These are phyloP conservation scores for Debaryomyces singareniensis DNA, from an alignment of 1,139 yeast genomes.

Conservation along the genomic window DNA sequence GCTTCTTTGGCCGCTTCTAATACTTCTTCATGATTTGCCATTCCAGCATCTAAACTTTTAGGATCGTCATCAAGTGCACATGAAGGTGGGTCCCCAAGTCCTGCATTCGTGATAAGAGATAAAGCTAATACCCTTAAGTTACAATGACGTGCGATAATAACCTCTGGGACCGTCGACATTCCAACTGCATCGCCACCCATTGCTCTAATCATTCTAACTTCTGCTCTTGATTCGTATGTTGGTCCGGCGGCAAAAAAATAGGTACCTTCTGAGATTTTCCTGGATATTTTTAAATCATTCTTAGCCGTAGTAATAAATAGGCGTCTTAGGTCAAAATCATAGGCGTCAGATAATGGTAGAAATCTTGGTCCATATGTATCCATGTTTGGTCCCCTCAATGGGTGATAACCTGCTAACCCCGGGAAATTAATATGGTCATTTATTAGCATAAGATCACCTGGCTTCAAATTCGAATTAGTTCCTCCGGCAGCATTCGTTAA, in stretches of 20 bases:
- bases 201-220: constrained; percentile 64
- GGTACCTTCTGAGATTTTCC: constrained; percentile 79
- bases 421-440: constrained; percentile 87
- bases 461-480: constrained; percentile 52
- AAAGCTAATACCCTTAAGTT: constrained; percentile 79
- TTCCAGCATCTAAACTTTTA: constrained; percentile 58
- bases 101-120: constrained; percentile 80
- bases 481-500: constrained; percentile 98
- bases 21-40: constrained; percentile 88
- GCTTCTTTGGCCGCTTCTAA: constrained; percentile 77
- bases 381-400: constrained; percentile 83
- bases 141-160: constrained; percentile 83
- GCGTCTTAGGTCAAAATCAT: constrained; percentile 65
- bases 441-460: constrained; percentile 89
- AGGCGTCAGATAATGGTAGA: constrained; percentile 84
- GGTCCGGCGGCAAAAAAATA: constrained; percentile 90
- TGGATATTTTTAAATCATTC: constrained; percentile 41
- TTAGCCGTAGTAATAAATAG: constrained; percentile 49
- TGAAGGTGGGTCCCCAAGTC: constrained; percentile 70
- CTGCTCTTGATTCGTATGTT: constrained; percentile 90
- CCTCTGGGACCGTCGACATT: constrained; percentile 97
- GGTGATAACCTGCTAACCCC: constrained; percentile 84
- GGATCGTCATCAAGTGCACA: constrained; percentile 58
- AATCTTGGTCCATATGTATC: constrained; percentile 80
- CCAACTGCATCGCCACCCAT: constrained; percentile 95